Percentiles rank a stretch among this genome's conserved stretches.
Conservation (phyloP, 202 grass and related monocot genomes). For the Dendrocalamus latiflorus region DNA sequence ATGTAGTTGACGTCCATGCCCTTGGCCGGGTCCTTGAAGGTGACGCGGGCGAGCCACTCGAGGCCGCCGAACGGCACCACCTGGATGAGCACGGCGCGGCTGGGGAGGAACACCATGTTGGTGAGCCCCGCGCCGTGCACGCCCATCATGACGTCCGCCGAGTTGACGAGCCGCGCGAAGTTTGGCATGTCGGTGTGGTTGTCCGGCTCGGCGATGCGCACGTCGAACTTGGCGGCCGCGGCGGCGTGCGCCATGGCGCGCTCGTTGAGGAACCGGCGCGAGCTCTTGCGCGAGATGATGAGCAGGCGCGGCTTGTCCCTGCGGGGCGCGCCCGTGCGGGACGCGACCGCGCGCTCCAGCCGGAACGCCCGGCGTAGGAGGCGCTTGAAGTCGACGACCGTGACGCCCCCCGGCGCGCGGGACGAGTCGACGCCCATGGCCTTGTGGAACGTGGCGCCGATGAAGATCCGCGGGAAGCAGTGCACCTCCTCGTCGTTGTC, state of each 20-base stretch:
- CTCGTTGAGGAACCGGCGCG: constrained; percentile 52
- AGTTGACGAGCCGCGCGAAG: too few species aligned
- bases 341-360: constrained; percentile 44
- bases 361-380: constrained; percentile 52
- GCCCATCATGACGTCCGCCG: too few species aligned
- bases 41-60: constrained; percentile 67
- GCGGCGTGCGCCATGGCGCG: too few species aligned
- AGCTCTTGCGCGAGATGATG: constrained; percentile 72
- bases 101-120: constrained; percentile 88
- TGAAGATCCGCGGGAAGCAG: constrained; percentile 62
- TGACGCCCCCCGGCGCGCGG: constrained; percentile 24
- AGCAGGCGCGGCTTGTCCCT: constrained; percentile 41
- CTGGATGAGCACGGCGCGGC: constrained; percentile 66
- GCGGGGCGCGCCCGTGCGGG: constrained; percentile 26
- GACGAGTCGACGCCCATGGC: constrained; percentile 52
- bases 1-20: constrained; percentile 76
- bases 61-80: constrained; percentile 66
- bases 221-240: too few species aligned
- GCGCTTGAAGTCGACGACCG: constrained; percentile 62
- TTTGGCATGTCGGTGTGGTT: too few species aligned
- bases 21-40: constrained; percentile 72
- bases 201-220: too few species aligned
- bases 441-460: constrained; percentile 62
- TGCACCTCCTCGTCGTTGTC: constrained; percentile 56
- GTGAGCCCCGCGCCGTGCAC: constrained; percentile 76